Base-by-base conservation (phyloP, 208 protist species). In the Trypanosoma mega region DNA sequence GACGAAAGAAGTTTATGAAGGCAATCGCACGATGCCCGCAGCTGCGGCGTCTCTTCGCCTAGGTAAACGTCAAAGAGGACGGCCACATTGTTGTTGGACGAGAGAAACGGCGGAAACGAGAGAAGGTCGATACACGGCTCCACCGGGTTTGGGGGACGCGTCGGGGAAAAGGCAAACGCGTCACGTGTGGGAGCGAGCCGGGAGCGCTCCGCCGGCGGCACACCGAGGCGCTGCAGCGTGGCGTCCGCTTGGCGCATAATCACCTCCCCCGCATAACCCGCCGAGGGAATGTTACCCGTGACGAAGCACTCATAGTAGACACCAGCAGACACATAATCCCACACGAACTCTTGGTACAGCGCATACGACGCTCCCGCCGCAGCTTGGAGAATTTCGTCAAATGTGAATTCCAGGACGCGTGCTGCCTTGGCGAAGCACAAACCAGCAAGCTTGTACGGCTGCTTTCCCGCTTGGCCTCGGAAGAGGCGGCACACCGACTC, bases 301-400 rank as follows among this genome's bases (percentile, higher is more conserved):
- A 83, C 58, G 52, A 78, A 81, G 47, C 74, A 87, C 67, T 92
- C 81, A 54, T 78, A 78, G 51, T 71, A 79, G 5, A 92, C 36
- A 6, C 80, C 85, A 21, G 47, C 52, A 29, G 29, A 4, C 23
- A 92, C 21, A 60, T 85, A 92, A 20, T 82, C 48, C 41, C 68
- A 27, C 0, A 87, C 69, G 56, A 88, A 88, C 7, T 16, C 31
- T 33, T 61, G 39, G 65, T 92, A 92, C 2, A 73, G 76, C 18
- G 41, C 53, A 45, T 89, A 89, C 2, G 69, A 73, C 6, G 73
- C 64, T 5, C 31, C 62, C 8, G 61, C 18, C 16, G 61, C 69
- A 18, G 59, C 74, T n/a, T 33, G 48, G 14, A 85, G 49, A 18
- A 89, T 57, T 45, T 92, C 85, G 12, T 78, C 71, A 55, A 80